phyloP scores from a whole-genome alignment of 129 eudicot species.

The Heracleum sosnowskyi region DNA sequence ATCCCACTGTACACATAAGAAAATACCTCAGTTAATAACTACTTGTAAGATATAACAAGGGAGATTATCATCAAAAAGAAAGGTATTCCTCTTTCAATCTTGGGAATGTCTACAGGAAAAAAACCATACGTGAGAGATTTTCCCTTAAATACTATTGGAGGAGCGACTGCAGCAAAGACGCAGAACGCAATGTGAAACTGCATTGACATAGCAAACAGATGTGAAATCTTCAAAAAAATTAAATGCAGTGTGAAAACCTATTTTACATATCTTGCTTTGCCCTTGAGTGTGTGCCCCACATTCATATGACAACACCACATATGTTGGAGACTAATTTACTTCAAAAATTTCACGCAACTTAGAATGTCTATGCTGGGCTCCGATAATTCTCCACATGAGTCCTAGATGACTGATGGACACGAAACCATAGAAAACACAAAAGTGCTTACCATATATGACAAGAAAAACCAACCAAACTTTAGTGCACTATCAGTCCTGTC shows the following conservation, averaged over 20 bases:
- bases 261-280: not conserved
- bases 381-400: not conserved
- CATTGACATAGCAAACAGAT: constrained; percentile 9
- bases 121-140: constrained; percentile 76
- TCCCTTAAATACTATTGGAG: constrained; percentile 82
- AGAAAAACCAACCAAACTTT: constrained; percentile 91
- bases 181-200: constrained; percentile 91
- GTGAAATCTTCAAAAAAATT: not conserved
- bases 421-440: not conserved
- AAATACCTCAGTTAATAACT: constrained; percentile 3
- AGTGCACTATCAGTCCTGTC: constrained; percentile 92
- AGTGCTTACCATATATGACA: constrained; percentile 62
- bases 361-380: not conserved
- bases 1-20: constrained; percentile 51
- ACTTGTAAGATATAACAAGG: constrained; percentile 4
- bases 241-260: not conserved
- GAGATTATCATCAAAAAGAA: not conserved
- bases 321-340: not conserved
- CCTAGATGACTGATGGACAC: no score
- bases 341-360: not conserved
- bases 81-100: not conserved
- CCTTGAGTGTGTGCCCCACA: not conserved
- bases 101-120: not conserved
- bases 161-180: constrained; percentile 82
- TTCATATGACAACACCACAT: not conserved